phyloP scores from a whole-genome alignment of 75 land plant species.

The Adiantum capillusveneris region DNA sequence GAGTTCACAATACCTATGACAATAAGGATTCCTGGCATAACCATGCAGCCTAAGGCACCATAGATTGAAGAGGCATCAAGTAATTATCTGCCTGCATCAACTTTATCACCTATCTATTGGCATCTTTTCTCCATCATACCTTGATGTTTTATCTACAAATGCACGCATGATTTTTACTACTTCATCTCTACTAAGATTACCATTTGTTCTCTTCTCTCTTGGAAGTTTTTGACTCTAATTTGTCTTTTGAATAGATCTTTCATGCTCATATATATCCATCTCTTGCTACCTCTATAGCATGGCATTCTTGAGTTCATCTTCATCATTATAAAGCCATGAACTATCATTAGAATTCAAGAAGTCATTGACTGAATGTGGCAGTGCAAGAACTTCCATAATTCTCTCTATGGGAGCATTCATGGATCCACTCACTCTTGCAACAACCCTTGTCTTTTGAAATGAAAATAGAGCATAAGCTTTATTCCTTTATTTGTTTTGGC shows the following conservation, averaged over 20 bases:
- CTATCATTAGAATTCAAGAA: slow-evolving; percentile 59
- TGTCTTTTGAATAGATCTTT: slow-evolving; percentile 26
- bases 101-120: too few species aligned
- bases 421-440: slow-evolving; percentile 50
- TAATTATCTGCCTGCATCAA: too few species aligned
- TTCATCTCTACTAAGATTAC: slow-evolving; percentile 41
- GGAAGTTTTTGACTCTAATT: slow-evolving; percentile 9
- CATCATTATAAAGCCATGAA: slow-evolving; percentile 86
- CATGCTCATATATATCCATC: slow-evolving; percentile 60
- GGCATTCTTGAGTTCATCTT: slow-evolving; percentile 64
- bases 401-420: slow-evolving; percentile 66
- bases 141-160: slow-evolving; percentile 72
- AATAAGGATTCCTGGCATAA: too few species aligned
- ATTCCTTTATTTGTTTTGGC: slow-evolving; percentile 76
- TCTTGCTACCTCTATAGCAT: slow-evolving; percentile 71
- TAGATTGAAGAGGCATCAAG: too few species aligned
- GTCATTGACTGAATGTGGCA: slow-evolving; percentile 45
- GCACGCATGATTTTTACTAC: slow-evolving; percentile 64
- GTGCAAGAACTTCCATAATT: slow-evolving; percentile 66
- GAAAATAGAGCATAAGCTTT: slow-evolving; percentile 67
- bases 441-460: slow-evolving; percentile 38
- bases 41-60: too few species aligned
- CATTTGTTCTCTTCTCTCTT: not conserved
- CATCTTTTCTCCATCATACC: slow-evolving; percentile 82
- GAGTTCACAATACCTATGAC: too few species aligned